Conservation (phyloP, 2,329 filamentous ascomycete species). For the Tolypocladium tundrense region DNA sequence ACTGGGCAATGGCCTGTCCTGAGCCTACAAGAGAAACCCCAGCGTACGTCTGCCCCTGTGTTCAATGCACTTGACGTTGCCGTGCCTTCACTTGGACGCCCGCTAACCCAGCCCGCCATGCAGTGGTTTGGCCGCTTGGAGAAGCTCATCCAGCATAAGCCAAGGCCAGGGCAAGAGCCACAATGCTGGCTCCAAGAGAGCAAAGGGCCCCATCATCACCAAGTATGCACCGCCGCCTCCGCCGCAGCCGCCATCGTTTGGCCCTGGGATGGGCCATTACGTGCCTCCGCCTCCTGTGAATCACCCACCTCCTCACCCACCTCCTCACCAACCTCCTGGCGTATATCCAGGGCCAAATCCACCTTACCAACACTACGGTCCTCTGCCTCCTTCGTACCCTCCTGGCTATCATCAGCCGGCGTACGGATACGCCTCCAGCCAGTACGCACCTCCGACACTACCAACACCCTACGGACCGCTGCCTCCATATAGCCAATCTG, state of each 20-base stretch:
- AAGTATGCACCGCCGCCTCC: slow-evolving; percentile 21
- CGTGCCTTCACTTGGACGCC: not conserved
- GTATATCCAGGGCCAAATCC: not conserved
- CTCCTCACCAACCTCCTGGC: slow-evolving; percentile 12
- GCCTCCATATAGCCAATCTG: not conserved
- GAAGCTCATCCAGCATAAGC: slow-evolving; percentile 17
- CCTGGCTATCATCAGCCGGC: slow-evolving; percentile 15
- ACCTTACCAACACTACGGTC: not conserved
- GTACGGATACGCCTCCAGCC: slow-evolving; percentile 10
- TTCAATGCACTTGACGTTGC: not conserved
- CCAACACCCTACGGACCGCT: not conserved
- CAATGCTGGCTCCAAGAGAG: slow-evolving; percentile 18
- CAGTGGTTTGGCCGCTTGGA: slow-evolving; percentile 27
- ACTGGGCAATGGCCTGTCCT: slow-evolving; percentile 44
- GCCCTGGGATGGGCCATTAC: slow-evolving; percentile 5
- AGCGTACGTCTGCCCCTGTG: slow-evolving; percentile 24
- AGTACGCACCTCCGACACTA: slow-evolving; percentile 1
- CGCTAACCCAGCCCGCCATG: slow-evolving; percentile 4
- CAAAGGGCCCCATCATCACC: slow-evolving; percentile 23
- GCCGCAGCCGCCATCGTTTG: slow-evolving; percentile 6
- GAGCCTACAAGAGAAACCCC: slow-evolving; percentile 36
- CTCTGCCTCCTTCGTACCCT: slow-evolving; percentile 8
- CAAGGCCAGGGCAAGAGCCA: slow-evolving; percentile 17
- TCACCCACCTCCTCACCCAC: slow-evolving; percentile 13
- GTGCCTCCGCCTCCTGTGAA: slow-evolving; percentile 15